Evolutionary conservation across 2,329 filamentous ascomycete species (phyloP).

Genomic region (Colletotrichum echinochloae): DNA sequence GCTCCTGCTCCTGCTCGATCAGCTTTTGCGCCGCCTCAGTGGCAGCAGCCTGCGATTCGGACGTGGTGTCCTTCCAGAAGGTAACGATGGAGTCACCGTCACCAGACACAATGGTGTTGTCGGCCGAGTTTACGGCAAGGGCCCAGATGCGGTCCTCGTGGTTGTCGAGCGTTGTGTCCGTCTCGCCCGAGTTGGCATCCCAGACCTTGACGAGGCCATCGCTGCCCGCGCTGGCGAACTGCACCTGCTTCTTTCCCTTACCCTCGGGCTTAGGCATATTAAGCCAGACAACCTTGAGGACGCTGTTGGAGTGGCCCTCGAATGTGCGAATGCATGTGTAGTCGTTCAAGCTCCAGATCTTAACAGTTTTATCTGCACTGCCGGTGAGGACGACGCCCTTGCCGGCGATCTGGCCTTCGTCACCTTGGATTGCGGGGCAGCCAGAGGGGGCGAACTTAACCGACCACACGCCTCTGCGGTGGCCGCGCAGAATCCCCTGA

Average conservation of each 20-base stretch:
- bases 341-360: constrained; percentile 92
- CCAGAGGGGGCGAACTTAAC: constrained; percentile 88
- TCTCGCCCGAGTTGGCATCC: constrained; percentile 87
- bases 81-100: constrained; percentile 93
- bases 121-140: constrained; percentile 76
- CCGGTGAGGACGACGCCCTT: constrained; percentile 90
- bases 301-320: constrained; percentile 95
- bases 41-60: constrained; percentile 79
- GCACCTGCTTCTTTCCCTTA: constrained; percentile 69
- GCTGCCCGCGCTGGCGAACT: constrained; percentile 88
- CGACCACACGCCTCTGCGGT: constrained; percentile 95
- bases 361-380: constrained; percentile 95
- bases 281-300: constrained; percentile 94
- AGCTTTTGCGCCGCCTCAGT: constrained; percentile 80
- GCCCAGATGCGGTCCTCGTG: constrained; percentile 98
- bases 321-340: constrained; percentile 95
- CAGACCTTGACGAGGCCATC: constrained; percentile 97
- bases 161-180: constrained; percentile 92
- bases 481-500: constrained; percentile 89
- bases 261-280: constrained; percentile 62
- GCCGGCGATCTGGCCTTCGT: constrained; percentile 77
- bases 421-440: constrained; percentile 78
- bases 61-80: constrained; percentile 95
- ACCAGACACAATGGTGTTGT: constrained; percentile 85
- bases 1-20: constrained; percentile 92